Percentiles rank a stretch among this genome's conserved stretches.
Conservation (phyloP, 176 grass and related monocot species). For the Musa schizocarpa region DNA sequence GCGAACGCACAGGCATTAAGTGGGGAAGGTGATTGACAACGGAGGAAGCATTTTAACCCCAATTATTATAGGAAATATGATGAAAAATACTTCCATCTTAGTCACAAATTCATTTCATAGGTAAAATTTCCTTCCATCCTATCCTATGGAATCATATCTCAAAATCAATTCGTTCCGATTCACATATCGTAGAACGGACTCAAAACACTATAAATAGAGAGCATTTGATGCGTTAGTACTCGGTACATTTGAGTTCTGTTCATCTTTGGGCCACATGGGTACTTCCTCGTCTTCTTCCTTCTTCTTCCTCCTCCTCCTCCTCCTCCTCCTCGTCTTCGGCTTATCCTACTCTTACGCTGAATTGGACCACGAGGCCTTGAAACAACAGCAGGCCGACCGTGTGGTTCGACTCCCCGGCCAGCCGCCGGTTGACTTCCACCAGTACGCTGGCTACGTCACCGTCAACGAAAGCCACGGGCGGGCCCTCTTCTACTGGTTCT, state of each 20-base stretch:
- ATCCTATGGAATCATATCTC: no score
- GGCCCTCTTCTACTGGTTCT: conserved; percentile 62
- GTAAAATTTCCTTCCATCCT: no score
- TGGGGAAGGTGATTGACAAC: no score
- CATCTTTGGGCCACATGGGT: not conserved
- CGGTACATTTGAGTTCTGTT: not conserved
- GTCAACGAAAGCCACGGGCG: conserved; percentile 37
- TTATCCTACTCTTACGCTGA: not conserved
- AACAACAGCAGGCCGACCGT: conserved; percentile 34
- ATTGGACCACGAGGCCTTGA: not conserved
- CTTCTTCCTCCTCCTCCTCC: not conserved
- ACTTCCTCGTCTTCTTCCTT: not conserved
- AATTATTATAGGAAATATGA: no score
- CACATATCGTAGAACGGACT: no score
- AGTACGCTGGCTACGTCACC: conserved; percentile 45
- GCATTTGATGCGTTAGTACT: no score
- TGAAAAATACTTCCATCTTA: no score
- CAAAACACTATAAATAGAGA: not conserved
- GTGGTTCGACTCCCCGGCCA: conserved; percentile 31
- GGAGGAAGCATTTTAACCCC: no score
- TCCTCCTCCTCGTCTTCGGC: not conserved
- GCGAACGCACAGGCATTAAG: no score
- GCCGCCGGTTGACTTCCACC: conserved; percentile 29
- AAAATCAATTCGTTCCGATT: no score
- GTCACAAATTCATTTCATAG: no score